phyloP scores from a whole-genome alignment of 2,329 filamentous ascomycete genomes.

The Arthrobotrys musiformis region DNA sequence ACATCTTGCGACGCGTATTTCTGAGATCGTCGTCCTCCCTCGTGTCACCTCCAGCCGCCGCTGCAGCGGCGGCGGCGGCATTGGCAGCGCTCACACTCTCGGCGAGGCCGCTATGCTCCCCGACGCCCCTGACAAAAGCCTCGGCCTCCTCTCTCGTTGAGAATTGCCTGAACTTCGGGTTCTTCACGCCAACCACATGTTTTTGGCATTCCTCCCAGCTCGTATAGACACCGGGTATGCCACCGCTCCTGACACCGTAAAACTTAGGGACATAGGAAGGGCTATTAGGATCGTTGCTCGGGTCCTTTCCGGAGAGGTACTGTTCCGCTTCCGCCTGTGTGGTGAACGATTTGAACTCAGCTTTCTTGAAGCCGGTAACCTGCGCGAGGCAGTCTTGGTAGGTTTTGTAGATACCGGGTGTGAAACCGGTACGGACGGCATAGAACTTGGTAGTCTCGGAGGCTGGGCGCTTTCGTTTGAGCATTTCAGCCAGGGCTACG shows the following conservation, averaged over 20 bases:
- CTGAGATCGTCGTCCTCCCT: constrained; percentile 65
- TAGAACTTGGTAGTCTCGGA: constrained; percentile 68
- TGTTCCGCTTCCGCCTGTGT: constrained; percentile 58
- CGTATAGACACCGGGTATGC: constrained; percentile 71
- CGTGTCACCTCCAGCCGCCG: constrained; percentile 60
- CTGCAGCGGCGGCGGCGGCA: constrained; percentile 45
- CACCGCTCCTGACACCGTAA: constrained; percentile 72
- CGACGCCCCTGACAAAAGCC: constrained; percentile 72
- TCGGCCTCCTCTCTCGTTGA: constrained; percentile 70
- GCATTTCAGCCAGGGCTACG: constrained; percentile 36
- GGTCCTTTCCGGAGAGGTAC: constrained; percentile 59
- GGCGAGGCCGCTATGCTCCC: constrained; percentile 62
- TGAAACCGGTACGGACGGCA: constrained; percentile 71
- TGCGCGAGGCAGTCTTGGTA: constrained; percentile 73
- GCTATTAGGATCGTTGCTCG: constrained; percentile 59
- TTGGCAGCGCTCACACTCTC: constrained; percentile 45
- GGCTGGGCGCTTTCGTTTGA: constrained; percentile 55
- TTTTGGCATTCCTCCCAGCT: constrained; percentile 72
- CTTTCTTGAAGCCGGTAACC: constrained; percentile 69
- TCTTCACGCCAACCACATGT: constrained; percentile 73
- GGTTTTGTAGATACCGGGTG: constrained; percentile 72
- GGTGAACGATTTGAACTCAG: constrained; percentile 60
- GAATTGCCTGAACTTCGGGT: constrained; percentile 69
- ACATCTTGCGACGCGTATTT: constrained; percentile 68
- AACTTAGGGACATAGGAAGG: constrained; percentile 65